Evolutionary conservation across 768 basidiomycete species (phyloP).

Genomic region (Russula emetica): DNA sequence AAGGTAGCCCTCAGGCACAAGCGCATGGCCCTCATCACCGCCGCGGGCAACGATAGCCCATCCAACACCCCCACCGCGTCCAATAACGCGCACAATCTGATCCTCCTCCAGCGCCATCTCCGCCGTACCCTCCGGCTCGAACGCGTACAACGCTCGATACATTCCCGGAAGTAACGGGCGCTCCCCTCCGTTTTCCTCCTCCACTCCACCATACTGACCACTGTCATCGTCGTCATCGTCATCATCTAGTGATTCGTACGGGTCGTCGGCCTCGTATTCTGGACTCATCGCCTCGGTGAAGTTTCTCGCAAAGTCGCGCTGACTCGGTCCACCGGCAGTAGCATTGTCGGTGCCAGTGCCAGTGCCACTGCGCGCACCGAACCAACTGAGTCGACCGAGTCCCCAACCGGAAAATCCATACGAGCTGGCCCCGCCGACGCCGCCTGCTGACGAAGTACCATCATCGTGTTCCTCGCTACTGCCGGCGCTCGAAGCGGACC

Average conservation of each 20-base stretch:
- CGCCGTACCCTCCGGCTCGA: conserved; percentile 74
- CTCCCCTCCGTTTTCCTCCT: conserved; percentile 32
- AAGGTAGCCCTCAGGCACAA: conserved; percentile 78
- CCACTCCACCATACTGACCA: conserved; percentile 23
- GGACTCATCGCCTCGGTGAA: conserved; percentile 37
- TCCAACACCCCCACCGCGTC: conserved; percentile 71
- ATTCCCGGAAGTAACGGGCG: conserved; percentile 57
- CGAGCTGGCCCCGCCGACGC: conserved; percentile 27
- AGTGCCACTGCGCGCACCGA: conserved; percentile 31
- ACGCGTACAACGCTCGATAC: conserved; percentile 74
- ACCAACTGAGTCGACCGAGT: conserved; percentile 43
- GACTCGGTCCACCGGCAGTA: conserved; percentile 34
- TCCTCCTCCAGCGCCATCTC: conserved; percentile 81
- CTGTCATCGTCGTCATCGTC: conserved; percentile 33
- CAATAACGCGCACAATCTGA: conserved; percentile 68
- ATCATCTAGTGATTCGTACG: conserved; percentile 28
- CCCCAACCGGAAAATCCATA: conserved; percentile 41
- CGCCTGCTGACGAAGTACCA: conserved; percentile 26
- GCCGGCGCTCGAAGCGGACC: conserved; percentile 29
- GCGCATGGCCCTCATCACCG: conserved; percentile 50
- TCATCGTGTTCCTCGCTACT: conserved; percentile 25
- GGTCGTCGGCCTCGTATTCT: conserved; percentile 31
- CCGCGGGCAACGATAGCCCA: conserved; percentile 68
- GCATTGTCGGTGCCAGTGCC: background rate
- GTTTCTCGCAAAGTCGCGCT: conserved; percentile 46